Evolutionary conservation across 139 green algal species (phyloP), one percentile per base, ranked within the genome.

Genomic region (Microglena sp.): DNA sequence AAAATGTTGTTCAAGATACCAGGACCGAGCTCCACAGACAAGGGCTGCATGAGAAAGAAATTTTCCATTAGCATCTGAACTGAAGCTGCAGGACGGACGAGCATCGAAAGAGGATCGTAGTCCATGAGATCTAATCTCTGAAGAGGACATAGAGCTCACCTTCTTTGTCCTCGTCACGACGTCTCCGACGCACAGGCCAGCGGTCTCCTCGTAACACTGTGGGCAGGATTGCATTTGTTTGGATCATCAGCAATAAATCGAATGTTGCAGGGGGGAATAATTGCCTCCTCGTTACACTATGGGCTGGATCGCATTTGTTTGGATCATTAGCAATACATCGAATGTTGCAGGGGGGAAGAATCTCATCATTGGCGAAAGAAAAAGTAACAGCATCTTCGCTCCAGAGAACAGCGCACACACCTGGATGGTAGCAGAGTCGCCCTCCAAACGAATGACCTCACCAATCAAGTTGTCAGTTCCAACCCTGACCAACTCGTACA

Each of bases 371-470:
- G 68, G n/a, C n/a, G n/a, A n/a, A n/a, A n/a, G n/a, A n/a, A n/a
- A n/a, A n/a, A n/a, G n/a, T n/a, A n/a, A n/a, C n/a, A n/a, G n/a
- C n/a, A n/a, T n/a, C n/a, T n/a, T n/a, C n/a, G n/a, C n/a, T n/a
- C n/a, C n/a, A n/a, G n/a, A n/a, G 27, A n/a, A 29, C 27, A 62
- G 27, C 55, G 5, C 26, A 46, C 63, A 32, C 29, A 90, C 87
- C 84, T 98, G 93, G 60, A 99, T 97, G 30, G 94, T 99, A 2
- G 94, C 94, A 26, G 77, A 96, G 70, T 97, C 89, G 8, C 83
- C 87, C 75, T 99, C 94, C 34, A 99, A 77, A 29, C 94, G 86
- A 79, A 99, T 99, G 75, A 99, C 97, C 73, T 99, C 94, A 29
- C 94, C 94, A 67, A 99, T 99, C 45, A 99, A 85, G 29, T 90